Base-by-base conservation (phyloP, 768 basidiomycete species). In the Kwoniella heveanensis region DNA sequence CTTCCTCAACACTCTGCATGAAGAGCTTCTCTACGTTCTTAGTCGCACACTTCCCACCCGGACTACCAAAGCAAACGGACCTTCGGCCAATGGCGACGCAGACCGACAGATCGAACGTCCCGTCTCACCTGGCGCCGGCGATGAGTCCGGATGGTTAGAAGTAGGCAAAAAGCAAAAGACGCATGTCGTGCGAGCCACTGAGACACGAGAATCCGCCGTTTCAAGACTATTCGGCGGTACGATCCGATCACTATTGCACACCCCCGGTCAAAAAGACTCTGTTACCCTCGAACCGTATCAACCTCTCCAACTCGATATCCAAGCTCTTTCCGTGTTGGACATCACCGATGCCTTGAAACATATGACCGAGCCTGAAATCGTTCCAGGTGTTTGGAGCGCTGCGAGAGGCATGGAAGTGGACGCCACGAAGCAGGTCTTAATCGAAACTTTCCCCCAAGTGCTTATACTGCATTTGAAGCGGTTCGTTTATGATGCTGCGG, bases 221-320 rank as follows among this genome's bases (percentile, higher is more conserved):
- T 90, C 91, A 0, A 83, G 89, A 25, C 90, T 99, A 62, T 99
- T 99, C 71, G 92, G 93, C 27, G 93, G 95, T 32, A 91, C 90
- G 74, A 89, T 93, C 81, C 86, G 92, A 21, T 90, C 90, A 24
- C 88, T 90, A 1, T 82, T 97, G 1, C 85, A 86, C 44, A 88
- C 88, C 7, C 91, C 91, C 0, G 86, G 88, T 15, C 88, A 88
- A 68, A 84, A 84, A 68, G 94, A 97, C 74, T 90, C 89, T 1
- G 88, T 90, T 25, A 86, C 91, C 25, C 85, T 94, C 17, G 94
- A 97, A 79, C 93, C 93, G 57, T 97, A 93, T 88, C 86, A 92
- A 64, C 88, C 90, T 7, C 79, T 99, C 19, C 84, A 90, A 64
- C 82, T 99, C 6, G 94, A 97, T 77, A 95, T 98, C 39, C 78